A percentile compares a stretch with the other conserved stretches of the same genome.
Conservation (phyloP, 1,284 basidiomycete species). For the Papiliotrema fonsecae region DNA sequence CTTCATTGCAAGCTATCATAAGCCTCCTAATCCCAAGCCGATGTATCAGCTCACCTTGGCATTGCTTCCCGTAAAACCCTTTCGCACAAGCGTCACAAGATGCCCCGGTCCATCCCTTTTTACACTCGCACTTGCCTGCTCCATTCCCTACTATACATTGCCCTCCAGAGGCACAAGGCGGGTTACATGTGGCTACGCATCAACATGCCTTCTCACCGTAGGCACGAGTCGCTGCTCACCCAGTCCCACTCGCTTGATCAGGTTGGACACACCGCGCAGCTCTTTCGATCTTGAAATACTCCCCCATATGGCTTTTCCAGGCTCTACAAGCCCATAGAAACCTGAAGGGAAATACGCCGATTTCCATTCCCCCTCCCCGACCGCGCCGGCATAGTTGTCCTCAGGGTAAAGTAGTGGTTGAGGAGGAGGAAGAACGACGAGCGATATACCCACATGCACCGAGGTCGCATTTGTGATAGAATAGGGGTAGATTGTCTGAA, state of each 20-base stretch:
- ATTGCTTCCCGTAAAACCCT: slow-evolving; percentile 41
- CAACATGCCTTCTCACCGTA: background rate
- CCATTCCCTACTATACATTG: slow-evolving; percentile 10
- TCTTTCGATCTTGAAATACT: slow-evolving; percentile 21
- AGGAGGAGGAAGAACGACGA: slow-evolving; percentile 17
- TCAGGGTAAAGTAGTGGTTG: slow-evolving; percentile 19
- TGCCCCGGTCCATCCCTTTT: slow-evolving; percentile 30
- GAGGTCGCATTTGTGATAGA: background rate
- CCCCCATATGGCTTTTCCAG: slow-evolving; percentile 33
- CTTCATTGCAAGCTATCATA: slow-evolving; percentile 27
- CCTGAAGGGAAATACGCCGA: slow-evolving; percentile 27
- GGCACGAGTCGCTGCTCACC: slow-evolving; percentile 10
- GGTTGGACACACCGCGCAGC: slow-evolving; percentile 7
- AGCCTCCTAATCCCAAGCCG: background rate
- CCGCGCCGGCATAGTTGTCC: slow-evolving; percentile 13
- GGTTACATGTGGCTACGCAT: slow-evolving; percentile 25
- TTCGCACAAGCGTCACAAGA: slow-evolving; percentile 34
- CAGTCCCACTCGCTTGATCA: slow-evolving; percentile 6
- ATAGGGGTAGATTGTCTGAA: background rate
- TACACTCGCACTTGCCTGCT: slow-evolving; percentile 22
- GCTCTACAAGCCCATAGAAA: slow-evolving; percentile 28
- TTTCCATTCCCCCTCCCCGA: slow-evolving; percentile 17
- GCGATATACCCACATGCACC: background rate
- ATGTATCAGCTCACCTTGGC: slow-evolving; percentile 23
- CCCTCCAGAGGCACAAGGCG: slow-evolving; percentile 30